Percentiles rank a stretch among this genome's conserved stretches.
Evolutionary conservation across 208 protist species (phyloP).

Genomic region (Acanthamoeba sp.): DNA sequence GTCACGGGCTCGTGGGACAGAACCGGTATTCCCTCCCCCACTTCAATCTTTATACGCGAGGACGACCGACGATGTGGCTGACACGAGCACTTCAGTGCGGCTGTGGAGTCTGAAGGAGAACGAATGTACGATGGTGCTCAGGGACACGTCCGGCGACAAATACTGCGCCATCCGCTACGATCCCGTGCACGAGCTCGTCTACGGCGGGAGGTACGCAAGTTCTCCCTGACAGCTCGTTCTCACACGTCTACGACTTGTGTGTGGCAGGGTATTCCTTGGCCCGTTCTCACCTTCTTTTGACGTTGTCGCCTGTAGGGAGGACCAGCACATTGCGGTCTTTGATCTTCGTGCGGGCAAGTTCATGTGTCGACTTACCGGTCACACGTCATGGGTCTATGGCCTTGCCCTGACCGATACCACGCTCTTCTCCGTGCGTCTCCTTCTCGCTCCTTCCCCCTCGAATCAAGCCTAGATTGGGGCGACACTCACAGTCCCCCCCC

Average conservation of each 20-base stretch:
- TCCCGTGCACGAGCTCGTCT: conserved; percentile 7
- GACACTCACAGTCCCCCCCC: no score
- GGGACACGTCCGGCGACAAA: conserved; percentile 10
- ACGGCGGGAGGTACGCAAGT: conserved; percentile 6
- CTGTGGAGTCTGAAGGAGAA: conserved; percentile 25
- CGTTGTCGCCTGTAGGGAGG: conserved; percentile 29
- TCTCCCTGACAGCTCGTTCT: no score
- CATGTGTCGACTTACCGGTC: conserved; percentile 18
- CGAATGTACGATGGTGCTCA: conserved; percentile 6
- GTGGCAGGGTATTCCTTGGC: no score
- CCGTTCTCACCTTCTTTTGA: no score
- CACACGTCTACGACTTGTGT: no score
- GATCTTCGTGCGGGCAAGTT: conserved; percentile 56
- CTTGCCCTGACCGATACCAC: not conserved
- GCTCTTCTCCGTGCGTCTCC: not conserved
- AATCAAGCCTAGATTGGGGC: no score
- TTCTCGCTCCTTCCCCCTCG: no score
- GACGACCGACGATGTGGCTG: not conserved
- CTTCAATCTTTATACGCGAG: not conserved
- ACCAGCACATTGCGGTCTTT: conserved; percentile 39
- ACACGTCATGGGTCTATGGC: conserved; percentile 48
- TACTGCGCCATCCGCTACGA: conserved; percentile 55
- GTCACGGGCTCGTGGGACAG: conserved; percentile 52
- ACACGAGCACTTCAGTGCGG: not conserved
- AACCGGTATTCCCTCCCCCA: not conserved